phyloP scores from a whole-genome alignment of 2,329 filamentous ascomycete genomes.

The Tricladium varicosporioides region DNA sequence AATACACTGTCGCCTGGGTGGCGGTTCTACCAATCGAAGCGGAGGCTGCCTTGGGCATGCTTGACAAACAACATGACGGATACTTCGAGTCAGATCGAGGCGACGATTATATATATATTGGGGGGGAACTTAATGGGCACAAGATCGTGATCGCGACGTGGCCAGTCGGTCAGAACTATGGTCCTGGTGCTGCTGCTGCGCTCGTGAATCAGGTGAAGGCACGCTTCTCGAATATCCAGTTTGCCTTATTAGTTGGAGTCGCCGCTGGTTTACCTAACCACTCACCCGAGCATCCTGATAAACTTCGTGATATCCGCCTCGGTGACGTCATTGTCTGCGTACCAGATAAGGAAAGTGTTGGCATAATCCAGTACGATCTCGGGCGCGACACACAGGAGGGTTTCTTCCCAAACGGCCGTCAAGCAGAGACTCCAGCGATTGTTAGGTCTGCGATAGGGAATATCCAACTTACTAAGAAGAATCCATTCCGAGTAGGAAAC shows the following conservation, averaged over 20 bases:
- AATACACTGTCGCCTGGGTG: conserved; percentile 38
- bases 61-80: conserved; percentile 36
- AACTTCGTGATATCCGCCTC: neutral
- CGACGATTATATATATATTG: conserved; percentile 38
- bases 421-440: neutral
- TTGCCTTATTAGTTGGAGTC: neutral
- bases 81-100: conserved; percentile 33
- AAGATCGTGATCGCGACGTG: conserved; percentile 38
- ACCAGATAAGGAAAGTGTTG: neutral
- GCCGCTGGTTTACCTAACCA: neutral
- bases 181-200: conserved; percentile 35
- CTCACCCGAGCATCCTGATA: neutral
- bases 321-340: neutral
- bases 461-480: neutral
- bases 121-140: conserved; percentile 37
- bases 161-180: conserved; percentile 36
- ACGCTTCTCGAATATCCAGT: conserved; percentile 33
- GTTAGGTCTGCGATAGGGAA: neutral
- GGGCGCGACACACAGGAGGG: neutral
- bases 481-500: neutral
- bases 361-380: neutral
- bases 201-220: conserved; percentile 37
- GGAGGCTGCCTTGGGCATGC: conserved; percentile 34
- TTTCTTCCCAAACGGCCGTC: neutral
- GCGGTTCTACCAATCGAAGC: conserved; percentile 39